Evolutionary conservation across 352 stramenopile genomes (phyloP).

Genomic region (Phytophthora agathidicida): DNA sequence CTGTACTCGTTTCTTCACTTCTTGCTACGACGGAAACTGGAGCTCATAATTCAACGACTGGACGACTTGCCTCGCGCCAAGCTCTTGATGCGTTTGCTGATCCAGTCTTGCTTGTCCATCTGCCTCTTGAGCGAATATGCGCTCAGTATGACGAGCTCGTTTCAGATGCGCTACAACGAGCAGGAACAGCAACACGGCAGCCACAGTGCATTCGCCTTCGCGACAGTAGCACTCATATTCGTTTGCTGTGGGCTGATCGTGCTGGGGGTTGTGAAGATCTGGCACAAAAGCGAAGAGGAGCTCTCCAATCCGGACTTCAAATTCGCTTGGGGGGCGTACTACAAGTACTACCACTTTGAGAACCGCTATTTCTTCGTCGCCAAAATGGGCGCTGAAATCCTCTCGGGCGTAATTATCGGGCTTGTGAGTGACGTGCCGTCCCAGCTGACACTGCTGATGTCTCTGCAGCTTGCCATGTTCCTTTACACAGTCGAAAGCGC

Average conservation of each 20-base stretch:
- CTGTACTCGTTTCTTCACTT: conserved; percentile 61
- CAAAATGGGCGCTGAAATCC: conserved; percentile 81
- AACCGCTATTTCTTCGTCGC: conserved; percentile 77
- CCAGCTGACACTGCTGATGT: conserved; percentile 76
- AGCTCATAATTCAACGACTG: conserved; percentile 62
- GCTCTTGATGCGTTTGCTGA: conserved; percentile 70
- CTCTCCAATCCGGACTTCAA: conserved; percentile 74
- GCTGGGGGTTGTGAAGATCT: conserved; percentile 68
- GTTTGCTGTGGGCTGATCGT: conserved; percentile 76
- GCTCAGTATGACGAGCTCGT: conserved; percentile 79
- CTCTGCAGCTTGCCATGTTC: conserved; percentile 76
- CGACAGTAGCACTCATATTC: conserved; percentile 62
- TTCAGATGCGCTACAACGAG: conserved; percentile 80
- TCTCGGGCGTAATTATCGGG: conserved; percentile 75
- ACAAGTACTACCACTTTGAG: conserved; percentile 79
- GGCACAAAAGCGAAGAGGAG: conserved; percentile 62
- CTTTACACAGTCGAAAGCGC: conserved; percentile 67
- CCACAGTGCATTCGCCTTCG: conserved; percentile 59
- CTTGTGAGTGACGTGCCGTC: conserved; percentile 77
- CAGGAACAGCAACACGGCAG: conserved; percentile 42
- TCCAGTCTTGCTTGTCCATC: conserved; percentile 73
- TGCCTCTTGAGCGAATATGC: conserved; percentile 84
- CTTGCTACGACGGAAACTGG: conserved; percentile 49
- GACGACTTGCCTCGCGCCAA: conserved; percentile 74
- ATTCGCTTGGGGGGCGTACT: conserved; percentile 81